phyloP scores from a whole-genome alignment of 495 filamentous ascomycete genomes.

The Talaromyces thailandensis region DNA sequence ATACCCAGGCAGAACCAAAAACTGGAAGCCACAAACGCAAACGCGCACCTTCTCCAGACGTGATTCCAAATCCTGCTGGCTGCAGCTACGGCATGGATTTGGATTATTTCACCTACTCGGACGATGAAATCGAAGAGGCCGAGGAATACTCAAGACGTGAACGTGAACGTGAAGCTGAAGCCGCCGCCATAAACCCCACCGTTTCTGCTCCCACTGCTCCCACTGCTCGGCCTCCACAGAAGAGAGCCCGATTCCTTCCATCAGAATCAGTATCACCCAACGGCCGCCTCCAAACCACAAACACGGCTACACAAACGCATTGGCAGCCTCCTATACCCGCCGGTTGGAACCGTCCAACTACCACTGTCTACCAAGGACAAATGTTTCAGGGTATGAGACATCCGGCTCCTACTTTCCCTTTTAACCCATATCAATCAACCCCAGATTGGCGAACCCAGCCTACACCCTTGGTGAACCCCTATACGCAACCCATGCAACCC shows the following conservation, averaged over 20 bases:
- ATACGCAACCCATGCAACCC: neutral
- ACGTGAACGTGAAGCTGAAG: neutral
- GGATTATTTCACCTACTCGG: constrained; percentile 31
- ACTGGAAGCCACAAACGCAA: constrained; percentile 18
- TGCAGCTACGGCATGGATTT: constrained; percentile 35
- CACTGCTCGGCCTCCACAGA: neutral
- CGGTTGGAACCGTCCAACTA: constrained; percentile 2
- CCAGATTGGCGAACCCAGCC: neutral
- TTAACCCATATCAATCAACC: neutral
- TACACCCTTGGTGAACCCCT: neutral
- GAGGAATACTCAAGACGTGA: constrained; percentile 8
- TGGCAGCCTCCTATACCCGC: neutral
- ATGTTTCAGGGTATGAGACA: constrained; percentile 5
- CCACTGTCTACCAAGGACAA: constrained; percentile 1
- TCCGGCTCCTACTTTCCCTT: neutral
- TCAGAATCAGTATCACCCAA: neutral
- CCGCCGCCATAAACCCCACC: neutral
- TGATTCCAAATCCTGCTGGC: constrained; percentile 35
- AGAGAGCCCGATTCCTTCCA: constrained; percentile 5
- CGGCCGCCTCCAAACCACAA: neutral
- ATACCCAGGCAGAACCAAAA: neutral
- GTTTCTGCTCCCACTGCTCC: neutral
- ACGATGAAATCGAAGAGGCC: constrained; percentile 24
- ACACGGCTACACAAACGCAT: neutral
- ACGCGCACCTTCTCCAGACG: constrained; percentile 29